Base-by-base conservation (phyloP, 2,329 filamentous ascomycete genomes). In the Coniella lustricola region DNA sequence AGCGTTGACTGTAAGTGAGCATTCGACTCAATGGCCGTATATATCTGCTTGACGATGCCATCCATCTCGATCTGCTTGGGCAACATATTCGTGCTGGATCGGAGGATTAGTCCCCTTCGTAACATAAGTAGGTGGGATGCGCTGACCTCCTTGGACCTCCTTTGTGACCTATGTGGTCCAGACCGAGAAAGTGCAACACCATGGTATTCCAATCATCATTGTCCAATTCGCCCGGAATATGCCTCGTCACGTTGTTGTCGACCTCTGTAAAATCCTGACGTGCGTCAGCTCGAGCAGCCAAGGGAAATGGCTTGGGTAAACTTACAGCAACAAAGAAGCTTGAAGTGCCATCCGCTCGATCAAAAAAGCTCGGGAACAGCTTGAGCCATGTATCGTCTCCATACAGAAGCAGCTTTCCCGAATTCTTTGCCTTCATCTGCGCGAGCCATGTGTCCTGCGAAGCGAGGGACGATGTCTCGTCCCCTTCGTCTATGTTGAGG, bases 361-460 rank as follows among this genome's bases (percentile, higher is more conserved):
- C 81, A 69, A 98, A 98, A 41, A 85, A 89, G 14, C 79, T 81
- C 1, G 93, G 93, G 59, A 98, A 98, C 13, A 98, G 75, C 70
- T 96, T 97, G 57, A 98, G 72, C 94, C 93, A 98, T 17, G 93
- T 98, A 64, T 98, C 93, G 61, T 98, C 93, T 42, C 93, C 93
- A 62, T 93, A 96, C 84, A 98, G 93, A 63, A 96, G 73, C 54
- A 97, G 74, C 59, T 87, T 90, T 17, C 87, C 88, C 16, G 71
- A 64, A 20, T 73, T 70, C 59, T 81, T 85, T 32, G 82, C 81
- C 64, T 84, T 91, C 69, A 98, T 82, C 71, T 98, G 93, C 32
- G 90, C 87, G 21, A 98, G 78, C 91, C 94, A 98, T 29, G 90
- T 95, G 64, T 98, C 93, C 67, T 97, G 93, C 22, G 79, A 79